These are phyloP conservation scores for Chaetoscypha palmicola DNA, from an alignment of 2,329 filamentous ascomycete genomes.

Conservation along the genomic window DNA sequence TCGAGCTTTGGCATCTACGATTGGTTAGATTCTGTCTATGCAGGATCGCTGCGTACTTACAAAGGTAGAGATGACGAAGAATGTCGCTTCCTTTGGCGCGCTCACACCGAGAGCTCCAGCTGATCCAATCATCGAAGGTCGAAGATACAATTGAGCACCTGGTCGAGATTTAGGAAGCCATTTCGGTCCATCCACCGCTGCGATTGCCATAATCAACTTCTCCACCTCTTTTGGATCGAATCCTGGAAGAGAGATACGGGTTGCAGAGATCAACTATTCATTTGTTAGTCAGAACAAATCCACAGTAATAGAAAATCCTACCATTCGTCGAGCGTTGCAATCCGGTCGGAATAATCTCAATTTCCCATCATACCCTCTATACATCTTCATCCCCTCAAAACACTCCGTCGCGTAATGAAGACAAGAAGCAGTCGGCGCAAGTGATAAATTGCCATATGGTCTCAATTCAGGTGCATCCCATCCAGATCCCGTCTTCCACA, in stretches of 20 bases:
- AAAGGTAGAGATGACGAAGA: conserved; percentile 71
- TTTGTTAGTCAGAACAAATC: not conserved
- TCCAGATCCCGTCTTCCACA: conserved; percentile 58
- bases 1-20: conserved; percentile 52
- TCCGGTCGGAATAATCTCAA: conserved; percentile 57
- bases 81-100: conserved; percentile 71
- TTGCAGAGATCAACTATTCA: conserved; percentile 43
- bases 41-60: conserved; percentile 38
- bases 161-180: conserved; percentile 69
- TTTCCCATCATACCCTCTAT: conserved; percentile 63
- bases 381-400: conserved; percentile 82
- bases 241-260: conserved; percentile 65
- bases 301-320: conserved; percentile 58
- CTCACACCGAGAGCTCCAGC: conserved; percentile 75
- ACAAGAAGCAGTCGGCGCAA: conserved; percentile 74
- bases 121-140: conserved; percentile 76
- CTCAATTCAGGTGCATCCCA: conserved; percentile 70
- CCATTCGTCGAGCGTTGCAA: conserved; percentile 43
- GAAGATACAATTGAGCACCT: conserved; percentile 70
- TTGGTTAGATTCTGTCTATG: conserved; percentile 15
- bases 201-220: conserved; percentile 64
- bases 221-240: conserved; percentile 68
- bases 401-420: conserved; percentile 77
- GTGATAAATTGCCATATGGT: conserved; percentile 69
- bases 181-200: conserved; percentile 65